Percentiles rank a stretch among this genome's conserved stretches.
Evolutionary conservation across 495 filamentous ascomycete genomes (phyloP).

Genomic region (Podospora anserina): DNA sequence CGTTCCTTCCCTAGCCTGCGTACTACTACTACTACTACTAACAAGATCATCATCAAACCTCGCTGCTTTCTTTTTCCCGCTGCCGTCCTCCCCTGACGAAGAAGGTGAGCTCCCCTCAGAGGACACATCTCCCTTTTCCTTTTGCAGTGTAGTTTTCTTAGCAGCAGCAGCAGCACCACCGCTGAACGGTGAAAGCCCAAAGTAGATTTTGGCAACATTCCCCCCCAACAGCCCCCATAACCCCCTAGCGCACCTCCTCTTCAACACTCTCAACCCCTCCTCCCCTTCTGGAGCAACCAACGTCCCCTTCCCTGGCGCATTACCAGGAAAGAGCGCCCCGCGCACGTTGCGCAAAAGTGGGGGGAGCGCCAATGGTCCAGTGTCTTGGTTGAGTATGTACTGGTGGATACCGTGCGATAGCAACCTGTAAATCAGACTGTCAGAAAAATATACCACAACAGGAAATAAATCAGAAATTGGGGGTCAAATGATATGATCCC

Average conservation of each 20-base stretch:
- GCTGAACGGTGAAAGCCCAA: constrained; percentile 31
- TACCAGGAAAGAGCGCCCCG: constrained; percentile 75
- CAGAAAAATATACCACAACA: not conserved
- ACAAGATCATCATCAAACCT: not conserved
- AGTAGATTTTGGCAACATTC: constrained; percentile 49
- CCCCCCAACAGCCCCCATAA: constrained; percentile 52
- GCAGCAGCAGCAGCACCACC: not conserved
- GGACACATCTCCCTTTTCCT: not conserved
- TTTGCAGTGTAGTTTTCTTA: not conserved
- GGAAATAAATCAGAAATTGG: constrained; percentile 7
- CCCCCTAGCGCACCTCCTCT: constrained; percentile 52
- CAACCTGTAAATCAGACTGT: constrained; percentile 49
- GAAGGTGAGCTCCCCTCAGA: not conserved
- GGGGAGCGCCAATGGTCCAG: constrained; percentile 50
- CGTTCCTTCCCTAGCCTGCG: not conserved
- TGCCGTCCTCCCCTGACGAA: not conserved
- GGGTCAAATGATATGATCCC: constrained; percentile 4
- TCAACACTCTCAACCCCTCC: constrained; percentile 46
- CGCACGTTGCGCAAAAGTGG: constrained; percentile 69
- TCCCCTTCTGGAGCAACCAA: constrained; percentile 47
- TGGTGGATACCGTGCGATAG: constrained; percentile 67
- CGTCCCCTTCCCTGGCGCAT: constrained; percentile 52
- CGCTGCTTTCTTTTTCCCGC: not conserved
- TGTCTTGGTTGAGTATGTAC: constrained; percentile 61
- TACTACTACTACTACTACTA: constrained; percentile 8